These are phyloP conservation scores for Pezicula neosporulosa DNA, from an alignment of 2,329 filamentous ascomycete genomes.

Conservation along the genomic window DNA sequence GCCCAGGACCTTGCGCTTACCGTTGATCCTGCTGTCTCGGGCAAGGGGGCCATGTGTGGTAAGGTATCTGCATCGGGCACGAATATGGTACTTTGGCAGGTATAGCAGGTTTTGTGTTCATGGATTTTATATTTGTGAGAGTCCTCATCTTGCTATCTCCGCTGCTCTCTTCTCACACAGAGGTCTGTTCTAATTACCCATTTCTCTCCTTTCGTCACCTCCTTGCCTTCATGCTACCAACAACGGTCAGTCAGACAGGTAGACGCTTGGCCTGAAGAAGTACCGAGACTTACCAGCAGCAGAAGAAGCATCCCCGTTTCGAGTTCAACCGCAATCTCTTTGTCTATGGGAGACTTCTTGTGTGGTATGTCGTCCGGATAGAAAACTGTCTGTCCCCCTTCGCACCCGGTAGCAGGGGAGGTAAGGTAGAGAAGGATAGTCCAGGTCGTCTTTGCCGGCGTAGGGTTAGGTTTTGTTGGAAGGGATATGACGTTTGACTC, in stretches of 20 bases:
- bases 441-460: constrained; percentile 76
- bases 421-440: constrained; percentile 87
- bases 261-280: not conserved
- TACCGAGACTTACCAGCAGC: constrained; percentile 58
- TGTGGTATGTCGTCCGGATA: constrained; percentile 65
- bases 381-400: constrained; percentile 88
- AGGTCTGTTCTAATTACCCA: constrained; percentile 88
- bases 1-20: no score
- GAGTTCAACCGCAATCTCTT: constrained; percentile 68
- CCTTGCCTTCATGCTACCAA: constrained; percentile 70
- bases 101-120: no score
- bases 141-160: not conserved
- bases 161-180: constrained; percentile 52
- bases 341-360: constrained; percentile 39
- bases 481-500: constrained; percentile 74
- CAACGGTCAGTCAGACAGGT: constrained; percentile 4
- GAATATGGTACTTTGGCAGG: no score
- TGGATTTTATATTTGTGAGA: no score
- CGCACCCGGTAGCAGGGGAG: constrained; percentile 67
- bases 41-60: no score
- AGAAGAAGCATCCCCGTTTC: constrained; percentile 84
- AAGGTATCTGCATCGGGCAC: no score
- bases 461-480: constrained; percentile 35
- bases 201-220: constrained; percentile 79
- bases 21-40: no score